Evolutionary conservation across 805 yeast species (phyloP), one percentile per base, ranked within the genome.

Genomic region (Sugiyamaella smithiae): DNA sequence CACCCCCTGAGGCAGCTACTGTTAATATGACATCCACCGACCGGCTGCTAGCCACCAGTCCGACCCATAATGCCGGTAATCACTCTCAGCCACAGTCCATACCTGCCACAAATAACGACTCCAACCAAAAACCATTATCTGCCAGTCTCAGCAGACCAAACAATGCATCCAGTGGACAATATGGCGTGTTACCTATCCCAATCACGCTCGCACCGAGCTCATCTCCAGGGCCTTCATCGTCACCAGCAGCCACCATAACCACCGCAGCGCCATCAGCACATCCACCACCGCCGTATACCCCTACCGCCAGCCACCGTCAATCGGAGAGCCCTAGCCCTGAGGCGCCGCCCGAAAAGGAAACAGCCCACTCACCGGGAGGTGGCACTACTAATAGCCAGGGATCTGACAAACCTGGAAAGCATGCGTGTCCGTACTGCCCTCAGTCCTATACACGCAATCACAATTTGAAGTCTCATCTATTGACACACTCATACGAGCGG

Each of bases 391-490:
- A 35, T 16, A 35, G 38, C 20, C 22, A 14, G 7, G 19, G 19
- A n/a, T 32, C 41, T 16, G 48, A 50, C 22, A 17, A 17, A 9
- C 17, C 52, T 5, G 73, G 69, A 51, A 66, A 63, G 45, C 79
- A 71, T 56, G 66, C 65, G 16, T 85, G 93, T 61, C 70, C 75
- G 14, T 72, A 75, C 6, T 85, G 93, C 60, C 67, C 75, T 45
- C 85, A 81, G 54, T 69, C 78, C 0, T 85, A 85, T 66, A 80
- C 88, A 2, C 70, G 93, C 40, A 82, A 78, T 57, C 91, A 85
- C 64, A 85, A 85, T 58, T 73, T 85, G 70, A 84, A 84, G 48
- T 77, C 86, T 3, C 93, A 85, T 62, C 72, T 81, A 54, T 65
- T 84, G 54, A 84, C 82, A 29, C 93, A 85, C 63, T 74, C 87